Base-by-base conservation (phyloP, 805 yeast genomes). In the Ogataea methanolica region DNA sequence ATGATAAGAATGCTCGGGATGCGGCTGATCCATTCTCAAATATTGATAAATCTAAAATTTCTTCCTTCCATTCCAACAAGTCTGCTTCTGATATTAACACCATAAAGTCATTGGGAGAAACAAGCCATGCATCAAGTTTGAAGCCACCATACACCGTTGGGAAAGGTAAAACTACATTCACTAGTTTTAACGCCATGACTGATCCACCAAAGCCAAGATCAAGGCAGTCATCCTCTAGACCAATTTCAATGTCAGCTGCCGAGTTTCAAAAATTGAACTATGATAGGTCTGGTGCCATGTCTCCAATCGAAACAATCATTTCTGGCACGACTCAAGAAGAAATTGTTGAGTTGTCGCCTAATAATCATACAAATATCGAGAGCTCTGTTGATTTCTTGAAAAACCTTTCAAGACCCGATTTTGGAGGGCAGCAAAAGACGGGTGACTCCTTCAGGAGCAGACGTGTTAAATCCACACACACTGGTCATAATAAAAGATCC, bases 21-120 rank as follows among this genome's bases (percentile, higher is more conserved):
- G 35, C 39, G 9, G 44, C 48, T 12, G 79, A 74, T 52, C 77
- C 76, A 17, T 74, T 74, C 52, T 65, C 76, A 4, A 47, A 64
- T 4, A 67, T 75, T 34, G 78, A 74, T 45, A 72, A 65, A 53
- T 54, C 72, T 7, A 71, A 67, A 50, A 43, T 70, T 26, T 53
- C 62, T 29, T 33, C 53, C 6, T 42, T 50, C 41, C 57, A 54
- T 48, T 55, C 40, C 37, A 53, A 49, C 34, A 51, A 51, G 29
- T 51, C 55, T 3, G 43, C 52, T 5, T 36, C 49, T 39, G 50
- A 47, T 19, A n/a, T 49, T 26, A 41, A 21, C 43, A 26, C 31
- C 31, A 39, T 16, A 15, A 22, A 39, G 16, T 22, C 33, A 9
- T 12, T 12, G 5, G 41, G 41, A 39, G 16, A 39, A 8, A 11